phyloP scores from a whole-genome alignment of 345 rosid species.

The Kandelia obovata region DNA sequence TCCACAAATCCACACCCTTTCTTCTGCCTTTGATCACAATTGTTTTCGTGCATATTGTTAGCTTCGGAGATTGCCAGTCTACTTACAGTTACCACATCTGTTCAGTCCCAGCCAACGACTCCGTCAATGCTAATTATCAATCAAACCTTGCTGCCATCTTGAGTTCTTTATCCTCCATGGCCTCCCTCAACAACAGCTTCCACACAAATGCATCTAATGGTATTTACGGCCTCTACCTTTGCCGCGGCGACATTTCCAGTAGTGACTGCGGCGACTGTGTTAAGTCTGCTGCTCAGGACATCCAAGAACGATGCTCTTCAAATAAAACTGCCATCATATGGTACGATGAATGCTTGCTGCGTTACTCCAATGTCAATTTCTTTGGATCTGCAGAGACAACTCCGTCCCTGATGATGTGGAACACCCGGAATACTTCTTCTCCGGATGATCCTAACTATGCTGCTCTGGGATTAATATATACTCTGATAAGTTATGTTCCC shows the following conservation, averaged over 20 bases:
- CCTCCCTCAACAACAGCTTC: slow-evolving; percentile 21
- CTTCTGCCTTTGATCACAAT: neutral
- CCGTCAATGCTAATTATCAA: neutral
- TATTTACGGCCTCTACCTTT: slow-evolving; percentile 25
- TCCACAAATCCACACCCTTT: neutral
- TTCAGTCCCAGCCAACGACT: neutral
- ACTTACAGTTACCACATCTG: neutral
- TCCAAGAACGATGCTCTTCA: slow-evolving; percentile 2
- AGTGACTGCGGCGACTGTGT: slow-evolving; percentile 18
- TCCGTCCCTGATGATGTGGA: neutral
- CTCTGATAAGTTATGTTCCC: neutral
- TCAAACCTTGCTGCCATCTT: slow-evolving; percentile 20
- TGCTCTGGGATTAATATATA: slow-evolving; percentile 11
- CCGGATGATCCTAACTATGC: slow-evolving; percentile 7
- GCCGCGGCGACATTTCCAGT: slow-evolving; percentile 19
- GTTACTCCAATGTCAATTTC: slow-evolving; percentile 29
- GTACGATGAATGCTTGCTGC: slow-evolving; percentile 39
- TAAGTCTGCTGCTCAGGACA: neutral
- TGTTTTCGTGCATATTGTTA: neutral
- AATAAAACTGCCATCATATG: slow-evolving; percentile 19
- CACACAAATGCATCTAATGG: slow-evolving; percentile 9
- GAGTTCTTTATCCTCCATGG: slow-evolving; percentile 15
- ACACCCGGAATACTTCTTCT: slow-evolving; percentile 2
- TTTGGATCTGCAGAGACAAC: neutral
- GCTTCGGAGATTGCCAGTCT: neutral